A percentile compares a stretch with the other conserved stretches of the same genome.
Conservation (phyloP, 768 basidiomycete species). For the Mrakia frigida region DNA sequence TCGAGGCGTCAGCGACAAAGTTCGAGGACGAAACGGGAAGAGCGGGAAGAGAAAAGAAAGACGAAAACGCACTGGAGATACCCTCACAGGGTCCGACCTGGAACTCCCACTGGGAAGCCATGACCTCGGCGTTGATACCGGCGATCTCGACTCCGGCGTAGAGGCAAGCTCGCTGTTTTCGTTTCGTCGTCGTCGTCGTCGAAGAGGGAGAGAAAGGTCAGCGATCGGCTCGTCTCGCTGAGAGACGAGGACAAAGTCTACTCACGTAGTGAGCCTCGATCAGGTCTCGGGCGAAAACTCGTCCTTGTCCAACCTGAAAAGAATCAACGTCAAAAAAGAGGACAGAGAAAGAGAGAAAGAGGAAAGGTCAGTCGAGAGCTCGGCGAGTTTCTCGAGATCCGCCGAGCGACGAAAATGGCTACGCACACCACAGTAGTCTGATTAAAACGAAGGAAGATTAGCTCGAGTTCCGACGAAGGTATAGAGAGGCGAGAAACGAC, state of each 20-base stretch:
- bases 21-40: not conserved
- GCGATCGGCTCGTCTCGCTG: not conserved
- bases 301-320: constrained; percentile 73
- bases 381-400: not conserved
- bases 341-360: not conserved
- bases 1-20: not conserved
- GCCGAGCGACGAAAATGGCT: not conserved
- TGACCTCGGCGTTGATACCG: constrained; percentile 99
- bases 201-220: not conserved
- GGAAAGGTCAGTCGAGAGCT: not conserved
- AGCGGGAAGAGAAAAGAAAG: constrained; percentile 45
- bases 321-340: not conserved
- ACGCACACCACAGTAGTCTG: constrained; percentile 78
- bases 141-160: constrained; percentile 95
- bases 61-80: constrained; percentile 94
- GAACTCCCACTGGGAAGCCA: constrained; percentile 99
- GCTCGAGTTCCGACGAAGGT: not conserved
- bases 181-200: constrained; percentile 22
- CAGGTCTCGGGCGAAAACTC: constrained; percentile 96
- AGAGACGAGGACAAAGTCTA: constrained; percentile 25
- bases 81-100: constrained; percentile 98
- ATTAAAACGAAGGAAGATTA: constrained; percentile 40
- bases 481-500: not conserved
- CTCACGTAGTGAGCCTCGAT: constrained; percentile 88
- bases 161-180: constrained; percentile 55